A percentile compares a stretch with the other conserved stretches of the same genome.
These are phyloP conservation scores for Pseudozyma tsukubaensis DNA, from an alignment of 1,284 basidiomycete genomes.

Conservation along the genomic window DNA sequence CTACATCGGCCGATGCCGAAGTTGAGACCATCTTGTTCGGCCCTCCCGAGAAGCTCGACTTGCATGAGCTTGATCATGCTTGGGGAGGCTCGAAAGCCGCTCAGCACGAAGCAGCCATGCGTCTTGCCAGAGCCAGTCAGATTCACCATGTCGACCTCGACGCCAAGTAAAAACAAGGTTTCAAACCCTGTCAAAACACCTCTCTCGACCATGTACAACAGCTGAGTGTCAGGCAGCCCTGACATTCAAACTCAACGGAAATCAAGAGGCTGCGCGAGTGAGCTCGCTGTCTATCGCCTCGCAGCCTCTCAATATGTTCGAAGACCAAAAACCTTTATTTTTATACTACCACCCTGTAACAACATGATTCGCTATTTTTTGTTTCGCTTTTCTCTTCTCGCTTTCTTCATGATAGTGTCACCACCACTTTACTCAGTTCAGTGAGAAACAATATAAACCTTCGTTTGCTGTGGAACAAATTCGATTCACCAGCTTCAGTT, in stretches of 20 bases:
- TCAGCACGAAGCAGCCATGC: conserved; percentile 25
- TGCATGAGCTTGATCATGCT: conserved; percentile 47
- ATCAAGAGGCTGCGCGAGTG: not conserved
- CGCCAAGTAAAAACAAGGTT: conserved; percentile 4
- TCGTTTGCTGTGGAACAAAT: not conserved
- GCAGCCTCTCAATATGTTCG: not conserved
- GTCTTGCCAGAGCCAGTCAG: conserved; percentile 19
- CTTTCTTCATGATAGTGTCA: conserved; percentile 11
- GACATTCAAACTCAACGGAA: conserved; percentile 8
- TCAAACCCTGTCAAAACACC: not conserved
- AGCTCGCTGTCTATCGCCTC: too few relatives aligned
- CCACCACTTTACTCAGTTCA: conserved; percentile 13
- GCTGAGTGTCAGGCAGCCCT: conserved; percentile 33
- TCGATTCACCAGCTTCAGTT: conserved; percentile 2
- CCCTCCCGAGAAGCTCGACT: conserved; percentile 45
- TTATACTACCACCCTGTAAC: conserved; percentile 20
- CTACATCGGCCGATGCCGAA: conserved; percentile 31
- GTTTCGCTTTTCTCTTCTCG: not conserved
- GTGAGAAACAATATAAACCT: conserved; percentile 6
- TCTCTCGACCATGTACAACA: conserved; percentile 27
- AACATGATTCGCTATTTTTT: conserved; percentile 21
- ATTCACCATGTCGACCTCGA: conserved; percentile 14
- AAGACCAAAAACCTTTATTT: conserved; percentile 3
- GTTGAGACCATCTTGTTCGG: conserved; percentile 48
- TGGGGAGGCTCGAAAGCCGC: conserved; percentile 40